Percentiles rank a stretch among this genome's conserved stretches.
phyloP scores from a whole-genome alignment of 306 rosid genomes.

The Cercis canadensis region DNA sequence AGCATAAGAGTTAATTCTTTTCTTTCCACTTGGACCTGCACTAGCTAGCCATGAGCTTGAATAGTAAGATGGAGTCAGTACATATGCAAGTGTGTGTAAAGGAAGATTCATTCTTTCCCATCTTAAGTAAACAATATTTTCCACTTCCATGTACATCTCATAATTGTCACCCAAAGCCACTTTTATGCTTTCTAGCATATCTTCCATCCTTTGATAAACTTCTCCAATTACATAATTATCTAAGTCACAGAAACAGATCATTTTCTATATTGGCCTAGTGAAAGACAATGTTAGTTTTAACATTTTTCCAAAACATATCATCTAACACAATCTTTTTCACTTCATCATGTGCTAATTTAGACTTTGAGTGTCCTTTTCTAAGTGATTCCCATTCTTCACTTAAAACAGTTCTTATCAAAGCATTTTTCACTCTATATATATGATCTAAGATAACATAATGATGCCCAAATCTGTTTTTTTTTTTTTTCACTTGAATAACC shows the following conservation, averaged over 20 bases:
- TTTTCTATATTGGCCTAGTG: neutral
- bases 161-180: neutral
- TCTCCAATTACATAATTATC: neutral
- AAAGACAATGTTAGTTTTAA: no score
- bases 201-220: neutral
- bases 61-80: no score
- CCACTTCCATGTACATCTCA: neutral
- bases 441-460: no score
- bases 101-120: no score
- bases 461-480: no score
- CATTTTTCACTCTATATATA: no score
- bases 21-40: no score
- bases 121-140: no score
- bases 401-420: no score
- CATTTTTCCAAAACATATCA: neutral
- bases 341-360: neutral
- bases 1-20: neutral
- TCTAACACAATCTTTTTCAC: neutral
- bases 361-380: neutral
- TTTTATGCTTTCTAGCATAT: neutral
- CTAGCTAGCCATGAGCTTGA: no score
- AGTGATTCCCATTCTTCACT: neutral
- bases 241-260: neutral
- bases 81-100: no score
- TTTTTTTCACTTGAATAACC: no score